Conservation (phyloP, 495 filamentous ascomycete species). For the Emericellopsis terricola region DNA sequence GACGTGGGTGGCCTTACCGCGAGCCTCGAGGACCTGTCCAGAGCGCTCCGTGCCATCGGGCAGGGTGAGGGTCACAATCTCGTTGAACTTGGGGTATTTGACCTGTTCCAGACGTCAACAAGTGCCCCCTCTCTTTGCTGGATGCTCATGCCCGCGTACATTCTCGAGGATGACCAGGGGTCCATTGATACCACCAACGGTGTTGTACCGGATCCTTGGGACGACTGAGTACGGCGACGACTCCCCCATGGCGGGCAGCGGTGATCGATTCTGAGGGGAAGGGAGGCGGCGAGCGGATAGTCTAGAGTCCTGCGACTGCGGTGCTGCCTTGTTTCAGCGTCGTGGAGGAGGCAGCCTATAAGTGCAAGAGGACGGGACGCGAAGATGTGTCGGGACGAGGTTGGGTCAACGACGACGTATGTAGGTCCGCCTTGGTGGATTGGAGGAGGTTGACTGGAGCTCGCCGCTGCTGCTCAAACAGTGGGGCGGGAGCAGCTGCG, state of each 20-base stretch:
- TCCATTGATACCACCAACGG: conserved; percentile 93
- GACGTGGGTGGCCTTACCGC: conserved; percentile 68
- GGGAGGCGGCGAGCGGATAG: no score
- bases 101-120: conserved; percentile 31
- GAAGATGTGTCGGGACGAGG: neutral
- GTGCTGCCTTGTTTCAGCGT: neutral
- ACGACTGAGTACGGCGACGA: conserved; percentile 50
- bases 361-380: no score
- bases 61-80: conserved; percentile 91
- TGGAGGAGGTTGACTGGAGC: neutral
- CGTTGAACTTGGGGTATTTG: conserved; percentile 94
- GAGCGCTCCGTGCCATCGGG: conserved; percentile 87
- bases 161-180: conserved; percentile 94
- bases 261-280: no score
- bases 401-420: no score
- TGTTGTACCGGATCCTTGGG: conserved; percentile 91
- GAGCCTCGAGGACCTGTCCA: conserved; percentile 92
- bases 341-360: no score
- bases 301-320: neutral
- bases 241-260: conserved; percentile 40
- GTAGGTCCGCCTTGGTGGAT: no score
- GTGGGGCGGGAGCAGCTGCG: neutral
- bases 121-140: neutral
- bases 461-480: neutral
- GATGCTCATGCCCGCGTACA: conserved; percentile 28